A percentile compares a stretch with the other conserved stretches of the same genome.
phyloP scores from a whole-genome alignment of 1,284 basidiomycete genomes.

The Xerocomus cyaneibrunnescens region DNA sequence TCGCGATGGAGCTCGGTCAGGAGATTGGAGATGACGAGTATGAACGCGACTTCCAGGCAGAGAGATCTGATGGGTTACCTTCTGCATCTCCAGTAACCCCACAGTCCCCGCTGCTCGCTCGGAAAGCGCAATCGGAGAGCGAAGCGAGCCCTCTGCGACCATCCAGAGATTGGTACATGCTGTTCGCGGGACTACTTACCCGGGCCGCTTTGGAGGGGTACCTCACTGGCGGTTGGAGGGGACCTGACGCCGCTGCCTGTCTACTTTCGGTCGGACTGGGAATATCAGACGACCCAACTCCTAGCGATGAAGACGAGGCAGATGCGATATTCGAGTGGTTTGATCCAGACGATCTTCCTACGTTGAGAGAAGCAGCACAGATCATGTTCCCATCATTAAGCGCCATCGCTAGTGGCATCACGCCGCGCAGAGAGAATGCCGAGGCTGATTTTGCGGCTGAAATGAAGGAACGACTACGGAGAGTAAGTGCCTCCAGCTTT shows the following conservation, averaged over 20 bases:
- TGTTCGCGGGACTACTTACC: conserved; percentile 71
- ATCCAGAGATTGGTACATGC: conserved; percentile 75
- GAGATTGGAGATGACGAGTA: conserved; percentile 52
- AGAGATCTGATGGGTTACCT: conserved; percentile 13
- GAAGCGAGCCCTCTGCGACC: conserved; percentile 57
- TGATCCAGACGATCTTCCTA: conserved; percentile 75
- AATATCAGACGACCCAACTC: conserved; percentile 28
- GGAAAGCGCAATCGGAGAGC: conserved; percentile 35
- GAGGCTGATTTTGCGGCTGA: conserved; percentile 65
- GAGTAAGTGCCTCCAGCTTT: conserved; percentile 46
- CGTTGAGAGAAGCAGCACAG: conserved; percentile 58
- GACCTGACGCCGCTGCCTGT: conserved; percentile 66
- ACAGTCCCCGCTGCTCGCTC: conserved; percentile 7
- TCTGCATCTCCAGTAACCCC: conserved; percentile 15
- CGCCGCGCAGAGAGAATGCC: conserved; percentile 38
- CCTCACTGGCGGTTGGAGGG: conserved; percentile 74
- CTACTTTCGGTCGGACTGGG: conserved; percentile 73
- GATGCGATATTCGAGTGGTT: conserved; percentile 55
- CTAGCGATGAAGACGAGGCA: conserved; percentile 31
- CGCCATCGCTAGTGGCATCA: conserved; percentile 27
- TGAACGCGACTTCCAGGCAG: conserved; percentile 23
- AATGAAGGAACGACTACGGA: conserved; percentile 65
- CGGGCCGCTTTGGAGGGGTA: conserved; percentile 81
- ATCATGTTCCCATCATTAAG: conserved; percentile 67
- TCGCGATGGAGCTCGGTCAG: conserved; percentile 68